Conservation (phyloP, 2,329 filamentous ascomycete genomes). For the Hymenoscyphus albidus region DNA sequence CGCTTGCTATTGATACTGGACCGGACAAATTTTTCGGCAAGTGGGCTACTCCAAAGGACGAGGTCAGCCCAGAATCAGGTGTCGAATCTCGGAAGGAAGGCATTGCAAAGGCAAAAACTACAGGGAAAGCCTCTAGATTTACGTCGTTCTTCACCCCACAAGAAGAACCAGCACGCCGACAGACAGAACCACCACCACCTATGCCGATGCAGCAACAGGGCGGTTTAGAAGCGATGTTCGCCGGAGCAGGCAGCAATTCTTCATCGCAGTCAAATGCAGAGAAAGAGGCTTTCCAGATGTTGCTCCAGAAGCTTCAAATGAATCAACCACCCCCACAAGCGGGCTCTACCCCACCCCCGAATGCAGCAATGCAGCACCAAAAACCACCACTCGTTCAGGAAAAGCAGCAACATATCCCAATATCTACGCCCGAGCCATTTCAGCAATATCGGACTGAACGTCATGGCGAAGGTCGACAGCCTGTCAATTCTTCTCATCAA, state of each 20-base stretch:
- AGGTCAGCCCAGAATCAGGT: slow-evolving; percentile 38
- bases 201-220: slow-evolving; percentile 38
- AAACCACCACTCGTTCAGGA: slow-evolving; percentile 40
- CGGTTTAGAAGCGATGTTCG: slow-evolving; percentile 23
- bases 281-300: slow-evolving; percentile 78
- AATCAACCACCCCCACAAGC: slow-evolving; percentile 40
- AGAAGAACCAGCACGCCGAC: slow-evolving; percentile 46
- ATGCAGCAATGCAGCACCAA: slow-evolving; percentile 29
- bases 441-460: slow-evolving; percentile 35
- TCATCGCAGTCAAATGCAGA: slow-evolving; percentile 50
- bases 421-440: slow-evolving; percentile 43
- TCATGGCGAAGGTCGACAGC: slow-evolving; percentile 29
- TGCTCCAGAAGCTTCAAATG: slow-evolving; percentile 75
- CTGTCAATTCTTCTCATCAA: slow-evolving; percentile 34
- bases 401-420: slow-evolving; percentile 42
- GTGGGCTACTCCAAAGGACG: slow-evolving; percentile 47
- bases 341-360: slow-evolving; percentile 43
- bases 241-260: slow-evolving; percentile 10
- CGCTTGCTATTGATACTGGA: slow-evolving; percentile 55
- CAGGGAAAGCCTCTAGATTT: slow-evolving; percentile 73
- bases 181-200: slow-evolving; percentile 47
- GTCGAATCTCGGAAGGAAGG: slow-evolving; percentile 43
- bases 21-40: slow-evolving; percentile 76
- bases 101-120: slow-evolving; percentile 50
- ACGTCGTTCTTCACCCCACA: slow-evolving; percentile 72